Percentiles rank a stretch among this genome's conserved stretches.
These are phyloP conservation scores for Acanthamoeba royreba DNA, from an alignment of 208 protist species.

Conservation along the genomic window DNA sequence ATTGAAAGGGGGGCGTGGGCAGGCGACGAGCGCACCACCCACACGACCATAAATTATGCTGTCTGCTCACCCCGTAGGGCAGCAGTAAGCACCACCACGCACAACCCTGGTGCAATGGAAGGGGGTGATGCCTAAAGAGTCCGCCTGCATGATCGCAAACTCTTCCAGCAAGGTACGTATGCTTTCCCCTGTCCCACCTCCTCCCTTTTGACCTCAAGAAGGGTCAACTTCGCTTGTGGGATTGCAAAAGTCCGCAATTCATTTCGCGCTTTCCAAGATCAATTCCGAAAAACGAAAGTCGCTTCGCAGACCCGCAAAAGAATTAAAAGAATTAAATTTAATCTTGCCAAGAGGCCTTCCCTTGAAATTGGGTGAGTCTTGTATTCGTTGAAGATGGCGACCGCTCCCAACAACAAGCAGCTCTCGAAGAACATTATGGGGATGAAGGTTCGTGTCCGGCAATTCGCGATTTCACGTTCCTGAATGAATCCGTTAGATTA, in stretches of 20 bases:
- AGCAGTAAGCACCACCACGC: constrained; percentile 31
- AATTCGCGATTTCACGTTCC: neutral
- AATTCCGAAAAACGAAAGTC: too few species aligned
- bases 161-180: constrained; percentile 47
- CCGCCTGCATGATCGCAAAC: constrained; percentile 23
- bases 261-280: too few species aligned
- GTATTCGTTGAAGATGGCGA: neutral
- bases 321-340: neutral
- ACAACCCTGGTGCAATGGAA: constrained; percentile 44
- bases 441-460: neutral
- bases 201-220: neutral
- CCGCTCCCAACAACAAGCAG: neutral
- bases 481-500: neutral
- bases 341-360: too few species aligned
- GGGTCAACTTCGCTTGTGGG: neutral
- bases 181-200: neutral
- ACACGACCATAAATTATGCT: constrained; percentile 44
- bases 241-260: too few species aligned
- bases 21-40: constrained; percentile 40
- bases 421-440: neutral
- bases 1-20: neutral
- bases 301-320: neutral
- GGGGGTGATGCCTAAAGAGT: constrained; percentile 12
- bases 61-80: constrained; percentile 28
- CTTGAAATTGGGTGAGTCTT: too few species aligned